These are phyloP conservation scores for Aureobasidium sp. DNA, from an alignment of 2,329 filamentous ascomycete genomes.

Conservation along the genomic window DNA sequence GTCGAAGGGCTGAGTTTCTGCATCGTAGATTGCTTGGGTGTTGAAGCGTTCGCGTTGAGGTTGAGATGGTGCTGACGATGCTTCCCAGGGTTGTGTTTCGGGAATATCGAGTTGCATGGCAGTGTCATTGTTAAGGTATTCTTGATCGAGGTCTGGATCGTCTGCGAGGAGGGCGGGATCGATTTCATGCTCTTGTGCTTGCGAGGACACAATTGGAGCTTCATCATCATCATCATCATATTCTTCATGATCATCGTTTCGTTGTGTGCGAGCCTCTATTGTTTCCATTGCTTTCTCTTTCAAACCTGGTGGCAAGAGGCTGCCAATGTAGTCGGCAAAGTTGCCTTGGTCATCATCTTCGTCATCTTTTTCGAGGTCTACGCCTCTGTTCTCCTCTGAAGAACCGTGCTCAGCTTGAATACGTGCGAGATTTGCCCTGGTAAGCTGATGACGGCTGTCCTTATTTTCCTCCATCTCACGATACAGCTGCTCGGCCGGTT, in stretches of 20 bases:
- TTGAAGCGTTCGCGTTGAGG: conserved; percentile 4
- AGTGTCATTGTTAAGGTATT: neutral
- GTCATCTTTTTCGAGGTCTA: conserved; percentile 28
- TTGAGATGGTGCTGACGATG: neutral
- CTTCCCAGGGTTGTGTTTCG: neutral
- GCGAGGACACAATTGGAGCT: neutral
- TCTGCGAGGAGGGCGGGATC: neutral
- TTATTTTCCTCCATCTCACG: conserved; percentile 7
- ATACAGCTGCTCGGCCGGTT: conserved; percentile 13
- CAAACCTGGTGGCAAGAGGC: neutral
- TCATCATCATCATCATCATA: neutral
- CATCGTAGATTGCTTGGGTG: conserved; percentile 30
- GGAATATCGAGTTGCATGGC: neutral
- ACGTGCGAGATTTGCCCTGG: conserved; percentile 28
- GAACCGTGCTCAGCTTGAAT: conserved; percentile 25
- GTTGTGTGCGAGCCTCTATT: neutral
- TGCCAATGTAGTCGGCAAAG: conserved; percentile 24
- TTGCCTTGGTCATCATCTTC: conserved; percentile 25
- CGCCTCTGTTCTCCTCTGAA: conserved; percentile 20
- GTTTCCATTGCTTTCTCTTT: conserved; percentile 1
- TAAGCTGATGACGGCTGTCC: conserved; percentile 21
- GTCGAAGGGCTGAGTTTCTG: conserved; percentile 24
- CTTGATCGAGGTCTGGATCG: neutral
- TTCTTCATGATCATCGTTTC: conserved; percentile 3
- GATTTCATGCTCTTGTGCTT: neutral